A percentile compares a stretch with the other conserved stretches of the same genome.
Evolutionary conservation across 805 yeast genomes (phyloP).

Genomic region (Tetrapisispora pingtungensis): DNA sequence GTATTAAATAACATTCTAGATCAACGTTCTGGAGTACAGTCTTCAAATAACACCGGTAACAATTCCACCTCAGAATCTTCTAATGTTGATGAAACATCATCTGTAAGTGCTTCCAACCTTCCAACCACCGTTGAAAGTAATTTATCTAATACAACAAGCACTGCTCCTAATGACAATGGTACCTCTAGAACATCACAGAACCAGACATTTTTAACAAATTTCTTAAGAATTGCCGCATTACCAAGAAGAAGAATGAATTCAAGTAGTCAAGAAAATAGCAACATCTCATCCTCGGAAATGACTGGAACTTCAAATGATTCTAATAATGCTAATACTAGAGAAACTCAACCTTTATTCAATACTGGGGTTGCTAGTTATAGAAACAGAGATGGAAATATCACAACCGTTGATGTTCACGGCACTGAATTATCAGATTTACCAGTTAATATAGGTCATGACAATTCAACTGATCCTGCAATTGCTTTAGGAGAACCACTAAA

Average conservation of each 20-base stretch:
- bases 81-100: background rate
- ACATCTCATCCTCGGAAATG: background rate
- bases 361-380: conserved; percentile 29
- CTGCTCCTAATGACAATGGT: background rate
- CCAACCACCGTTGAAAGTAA: background rate
- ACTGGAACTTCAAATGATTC: background rate
- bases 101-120: background rate
- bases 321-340: background rate
- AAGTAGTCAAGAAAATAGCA: background rate
- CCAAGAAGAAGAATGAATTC: background rate
- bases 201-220: background rate
- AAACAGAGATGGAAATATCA: conserved; percentile 21
- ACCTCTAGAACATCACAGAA: background rate
- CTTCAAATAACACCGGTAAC: background rate
- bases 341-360: conserved; percentile 12
- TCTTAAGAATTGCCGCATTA: background rate
- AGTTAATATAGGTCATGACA: too few species aligned
- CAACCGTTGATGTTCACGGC: conserved; percentile 9
- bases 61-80: background rate
- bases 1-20: background rate
- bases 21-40: background rate
- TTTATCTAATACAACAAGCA: background rate
- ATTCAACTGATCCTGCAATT: background rate
- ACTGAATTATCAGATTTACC: background rate
- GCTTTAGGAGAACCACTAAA: too few species aligned